phyloP scores from a whole-genome alignment of 257 asterid species.

The Nyctanthes arbortristis region DNA sequence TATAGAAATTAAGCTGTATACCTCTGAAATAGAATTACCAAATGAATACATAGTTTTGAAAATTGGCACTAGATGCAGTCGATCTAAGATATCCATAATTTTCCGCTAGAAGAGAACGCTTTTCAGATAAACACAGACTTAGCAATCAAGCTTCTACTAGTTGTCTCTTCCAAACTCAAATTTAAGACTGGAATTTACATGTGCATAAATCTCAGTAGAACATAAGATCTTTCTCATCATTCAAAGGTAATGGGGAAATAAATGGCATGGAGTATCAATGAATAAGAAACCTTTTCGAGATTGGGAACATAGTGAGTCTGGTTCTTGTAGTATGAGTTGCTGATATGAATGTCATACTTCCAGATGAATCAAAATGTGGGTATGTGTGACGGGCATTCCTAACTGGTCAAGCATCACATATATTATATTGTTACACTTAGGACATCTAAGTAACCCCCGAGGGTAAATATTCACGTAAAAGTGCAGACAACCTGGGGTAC shows the following conservation, averaged over 20 bases:
- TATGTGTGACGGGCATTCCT: neutral
- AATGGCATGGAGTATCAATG: neutral
- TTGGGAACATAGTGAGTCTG: neutral
- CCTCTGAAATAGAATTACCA: neutral
- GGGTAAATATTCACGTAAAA: neutral
- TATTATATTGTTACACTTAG: neutral
- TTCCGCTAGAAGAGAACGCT: neutral
- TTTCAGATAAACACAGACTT: neutral
- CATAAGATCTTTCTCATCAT: neutral
- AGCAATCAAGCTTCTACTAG: neutral
- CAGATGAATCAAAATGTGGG: neutral
- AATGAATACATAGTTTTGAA: neutral
- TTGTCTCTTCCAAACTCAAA: neutral
- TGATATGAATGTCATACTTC: neutral
- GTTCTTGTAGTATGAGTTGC: neutral
- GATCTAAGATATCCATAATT: neutral
- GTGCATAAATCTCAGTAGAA: neutral
- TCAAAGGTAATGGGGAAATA: neutral
- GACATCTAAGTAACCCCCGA: neutral
- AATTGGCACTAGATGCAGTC: neutral
- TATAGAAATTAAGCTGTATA: neutral
- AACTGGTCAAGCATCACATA: neutral
- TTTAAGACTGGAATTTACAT: neutral
- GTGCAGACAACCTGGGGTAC: neutral
- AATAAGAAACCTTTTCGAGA: neutral